phyloP scores from a whole-genome alignment of 441 rosid genomes.

The Euphorbia schlechtendalii region DNA sequence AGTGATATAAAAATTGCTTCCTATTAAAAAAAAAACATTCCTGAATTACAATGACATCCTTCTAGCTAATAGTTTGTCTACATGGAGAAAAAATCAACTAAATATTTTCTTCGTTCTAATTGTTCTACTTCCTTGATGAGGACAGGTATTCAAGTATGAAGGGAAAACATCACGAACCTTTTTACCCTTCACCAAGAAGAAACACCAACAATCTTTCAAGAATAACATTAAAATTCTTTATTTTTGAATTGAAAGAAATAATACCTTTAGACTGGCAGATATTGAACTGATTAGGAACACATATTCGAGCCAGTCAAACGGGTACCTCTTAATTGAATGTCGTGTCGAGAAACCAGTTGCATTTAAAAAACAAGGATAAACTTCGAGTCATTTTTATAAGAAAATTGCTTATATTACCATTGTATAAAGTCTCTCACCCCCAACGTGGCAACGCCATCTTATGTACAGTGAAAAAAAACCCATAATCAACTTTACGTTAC shows the following conservation, averaged over 20 bases:
- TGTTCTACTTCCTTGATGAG: slow-evolving; percentile 94
- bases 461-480: too few relatives aligned
- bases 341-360: too few relatives aligned
- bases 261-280: slow-evolving; percentile 65
- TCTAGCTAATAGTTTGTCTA: neutral
- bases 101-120: slow-evolving; percentile 88
- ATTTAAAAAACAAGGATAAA: too few relatives aligned
- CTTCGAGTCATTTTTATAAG: too few relatives aligned
- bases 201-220: neutral
- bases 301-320: too few relatives aligned
- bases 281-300: too few relatives aligned
- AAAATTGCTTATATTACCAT: too few relatives aligned
- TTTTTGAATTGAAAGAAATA: neutral
- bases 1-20: slow-evolving; percentile 88
- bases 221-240: too few relatives aligned
- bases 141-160: slow-evolving; percentile 81
- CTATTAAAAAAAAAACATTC: slow-evolving; percentile 30
- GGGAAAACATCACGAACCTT: slow-evolving; percentile 51
- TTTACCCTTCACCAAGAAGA: slow-evolving; percentile 47
- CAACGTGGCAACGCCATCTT: too few relatives aligned
- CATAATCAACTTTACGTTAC: too few relatives aligned
- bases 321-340: too few relatives aligned
- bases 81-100: slow-evolving; percentile 7
- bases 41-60: neutral
- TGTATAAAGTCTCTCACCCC: too few relatives aligned